Evolutionary conservation across 345 rosid species (phyloP), one percentile per base, ranked within the genome.

Genomic region (Turnera subulata): DNA sequence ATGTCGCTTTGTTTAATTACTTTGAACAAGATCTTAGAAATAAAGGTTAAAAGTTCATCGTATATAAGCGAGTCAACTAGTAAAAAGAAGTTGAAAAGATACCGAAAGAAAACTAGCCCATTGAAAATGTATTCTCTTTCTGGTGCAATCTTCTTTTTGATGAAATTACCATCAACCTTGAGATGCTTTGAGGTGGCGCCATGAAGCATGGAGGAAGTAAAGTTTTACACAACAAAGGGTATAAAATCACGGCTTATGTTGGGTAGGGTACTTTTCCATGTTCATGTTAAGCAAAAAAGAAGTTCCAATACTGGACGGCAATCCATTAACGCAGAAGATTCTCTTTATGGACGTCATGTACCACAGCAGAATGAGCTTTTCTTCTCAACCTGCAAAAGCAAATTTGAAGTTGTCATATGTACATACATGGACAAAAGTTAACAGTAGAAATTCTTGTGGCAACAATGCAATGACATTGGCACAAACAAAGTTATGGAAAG

Each of bases 161-260:
- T 14, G 18, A 43, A 43, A 43, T 14, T n/a, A 6, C n/a, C 49
- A 19, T 0, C 11, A 8, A 21, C n/a, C 24, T 19, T 19, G 49
- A 19, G 24, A 46, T 46, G 22, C 49, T 46, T 46, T 46, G n/a
- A 46, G 49, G 49, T n/a, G 49, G 49, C 49, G 22, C 19, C 22
- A 19, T 46, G 49, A 46, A 46, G 24, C 49, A 46, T 17, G 49
- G 17, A 46, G n/a, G n/a, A n/a, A n/a, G n/a, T 19, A n/a, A 46
- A 46, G 49, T 12, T 46, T 21, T 12, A 46, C 8, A 19, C 20
- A 46, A 46, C 11, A 18, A 18, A 10, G 49, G 17, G 49, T 21
- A 46, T 46, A n/a, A 21, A 7, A 46, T 18, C 49, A 16, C 9
- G 12, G 22, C 1, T 21, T n/a, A 0, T 11, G 23, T 11, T 46